Evolutionary conservation across 208 protist genomes (phyloP).

Genomic region (Crithidia bombi): DNA sequence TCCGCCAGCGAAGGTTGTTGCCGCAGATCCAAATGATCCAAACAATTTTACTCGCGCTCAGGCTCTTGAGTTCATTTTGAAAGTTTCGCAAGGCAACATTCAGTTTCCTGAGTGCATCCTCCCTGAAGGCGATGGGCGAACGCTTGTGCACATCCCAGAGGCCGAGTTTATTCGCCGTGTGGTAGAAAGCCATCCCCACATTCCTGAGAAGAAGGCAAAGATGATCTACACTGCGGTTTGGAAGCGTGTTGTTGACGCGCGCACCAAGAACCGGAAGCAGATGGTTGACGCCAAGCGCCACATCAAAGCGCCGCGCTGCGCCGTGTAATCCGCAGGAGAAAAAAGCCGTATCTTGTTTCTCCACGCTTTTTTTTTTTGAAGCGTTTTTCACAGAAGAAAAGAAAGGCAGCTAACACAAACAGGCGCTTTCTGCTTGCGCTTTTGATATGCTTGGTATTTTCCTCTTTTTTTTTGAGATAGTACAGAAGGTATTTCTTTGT

Average conservation of each 20-base stretch:
- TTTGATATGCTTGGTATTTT: too few relatives aligned
- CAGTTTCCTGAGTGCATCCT: slow-evolving; percentile 76
- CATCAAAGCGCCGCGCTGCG: slow-evolving; percentile 63
- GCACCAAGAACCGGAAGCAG: slow-evolving; percentile 86
- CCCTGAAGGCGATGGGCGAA: slow-evolving; percentile 87
- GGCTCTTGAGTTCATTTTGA: slow-evolving; percentile 71
- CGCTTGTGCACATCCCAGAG: slow-evolving; percentile 90
- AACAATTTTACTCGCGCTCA: slow-evolving; percentile 82
- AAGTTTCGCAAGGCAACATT: slow-evolving; percentile 63
- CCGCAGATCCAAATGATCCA: slow-evolving; percentile 78
- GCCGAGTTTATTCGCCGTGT: slow-evolving; percentile 84
- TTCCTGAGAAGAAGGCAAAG: slow-evolving; percentile 85
- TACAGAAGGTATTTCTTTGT: not conserved
- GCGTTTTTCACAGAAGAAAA: too few relatives aligned
- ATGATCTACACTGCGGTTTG: slow-evolving; percentile 89
- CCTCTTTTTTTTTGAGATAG: slow-evolving; percentile 16
- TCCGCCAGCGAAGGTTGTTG: slow-evolving; percentile 72
- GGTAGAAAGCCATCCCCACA: slow-evolving; percentile 66
- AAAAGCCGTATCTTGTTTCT: not conserved
- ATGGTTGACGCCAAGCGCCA: slow-evolving; percentile 82
- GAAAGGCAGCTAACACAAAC: too few relatives aligned
- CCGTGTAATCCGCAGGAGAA: slow-evolving; percentile 35
- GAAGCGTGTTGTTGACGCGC: slow-evolving; percentile 87
- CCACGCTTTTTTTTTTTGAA: slow-evolving; percentile 17
- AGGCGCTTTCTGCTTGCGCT: too few relatives aligned